Evolutionary conservation across 2,329 filamentous ascomycete genomes (phyloP).

Genomic region (Ilyonectria mors-panacis): DNA sequence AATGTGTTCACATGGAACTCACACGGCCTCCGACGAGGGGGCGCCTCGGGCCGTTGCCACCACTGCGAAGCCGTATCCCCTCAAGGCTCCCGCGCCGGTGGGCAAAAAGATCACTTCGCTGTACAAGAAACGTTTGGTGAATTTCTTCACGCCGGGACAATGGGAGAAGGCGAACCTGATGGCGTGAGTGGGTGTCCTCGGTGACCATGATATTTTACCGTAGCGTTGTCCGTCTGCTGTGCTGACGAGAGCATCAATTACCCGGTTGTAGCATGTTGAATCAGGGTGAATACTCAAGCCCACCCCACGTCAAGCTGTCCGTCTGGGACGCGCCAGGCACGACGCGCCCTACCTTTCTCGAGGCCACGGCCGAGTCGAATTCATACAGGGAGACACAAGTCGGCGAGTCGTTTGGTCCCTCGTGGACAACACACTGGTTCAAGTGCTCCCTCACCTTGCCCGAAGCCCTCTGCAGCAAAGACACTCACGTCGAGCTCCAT

Average conservation of each 20-base stretch:
- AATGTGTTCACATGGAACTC: constrained; percentile 27
- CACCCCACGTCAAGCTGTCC: constrained; percentile 84
- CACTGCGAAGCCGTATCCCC: constrained; percentile 2
- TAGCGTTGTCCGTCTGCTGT: constrained; percentile 49
- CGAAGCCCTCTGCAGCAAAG: constrained; percentile 68
- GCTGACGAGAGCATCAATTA: background rate
- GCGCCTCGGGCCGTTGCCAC: constrained; percentile 1
- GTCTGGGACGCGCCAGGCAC: constrained; percentile 88
- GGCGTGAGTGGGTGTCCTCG: constrained; percentile 61
- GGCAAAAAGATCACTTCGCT: constrained; percentile 28
- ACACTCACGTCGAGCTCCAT: constrained; percentile 81
- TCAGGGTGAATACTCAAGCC: constrained; percentile 66
- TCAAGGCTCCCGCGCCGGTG: constrained; percentile 13
- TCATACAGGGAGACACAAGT: constrained; percentile 78
- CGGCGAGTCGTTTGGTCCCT: constrained; percentile 88
- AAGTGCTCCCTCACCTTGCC: constrained; percentile 83
- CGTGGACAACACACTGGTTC: constrained; percentile 99
- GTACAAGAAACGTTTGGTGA: constrained; percentile 37
- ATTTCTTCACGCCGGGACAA: constrained; percentile 71
- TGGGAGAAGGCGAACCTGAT: constrained; percentile 82
- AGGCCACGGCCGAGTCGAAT: constrained; percentile 80
- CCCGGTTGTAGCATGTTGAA: constrained; percentile 30
- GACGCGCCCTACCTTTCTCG: constrained; percentile 86
- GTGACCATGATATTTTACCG: constrained; percentile 3
- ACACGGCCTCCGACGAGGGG: background rate